Evolutionary conservation across 2,329 filamentous ascomycete genomes (phyloP), one percentile per base, ranked within the genome.

Genomic region (Colletotrichum chrysophilum): DNA sequence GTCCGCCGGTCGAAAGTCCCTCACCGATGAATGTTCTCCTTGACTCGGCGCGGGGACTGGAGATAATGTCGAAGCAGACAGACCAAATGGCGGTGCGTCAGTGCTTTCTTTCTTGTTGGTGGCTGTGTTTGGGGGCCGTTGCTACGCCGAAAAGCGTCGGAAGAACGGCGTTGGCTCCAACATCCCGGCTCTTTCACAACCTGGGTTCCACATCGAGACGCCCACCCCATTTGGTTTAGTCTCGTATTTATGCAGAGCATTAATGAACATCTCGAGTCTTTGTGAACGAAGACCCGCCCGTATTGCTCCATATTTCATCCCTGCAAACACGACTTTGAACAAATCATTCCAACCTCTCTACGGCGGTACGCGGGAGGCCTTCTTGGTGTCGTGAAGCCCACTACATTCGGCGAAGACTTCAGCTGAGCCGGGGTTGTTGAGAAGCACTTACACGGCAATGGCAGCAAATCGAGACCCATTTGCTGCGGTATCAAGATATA

Each of bases 171-270:
- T 60, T 71, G 28, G 30, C 7, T 21, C 38, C 6, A 48, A 65
- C 24, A 58, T 58, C 72, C 62, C 70, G 43, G 71, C 21, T 30
- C 64, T 64, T 38, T 64, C 61, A 64, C 61, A 43, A 64, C n/a
- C 16, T 64, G 61, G 24, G 58, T 61, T 34, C 64, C 26, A 56
- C 21, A 34, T 60, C 67, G 67, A 74, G 60, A 71, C 14, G 18
- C 36, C 21, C 60, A 58, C 72, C 72, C 30, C 72, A 71, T 74
- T 66, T 60, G 68, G 72, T 32, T 48, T 74, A 66, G 72, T 26
- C 36, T 24, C 18, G 13, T 16, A 58, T 66, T 55, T 64, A 38
- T 64, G 58, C 58, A 61, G 30, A 64, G 34, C 14, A 43, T 24
- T 52, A 52, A 52, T 52, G 43, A 38, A 26, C 5, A 13, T 61